Evolutionary conservation across 306 rosid species (phyloP).

Genomic region (Macrotyloma uniflorum): DNA sequence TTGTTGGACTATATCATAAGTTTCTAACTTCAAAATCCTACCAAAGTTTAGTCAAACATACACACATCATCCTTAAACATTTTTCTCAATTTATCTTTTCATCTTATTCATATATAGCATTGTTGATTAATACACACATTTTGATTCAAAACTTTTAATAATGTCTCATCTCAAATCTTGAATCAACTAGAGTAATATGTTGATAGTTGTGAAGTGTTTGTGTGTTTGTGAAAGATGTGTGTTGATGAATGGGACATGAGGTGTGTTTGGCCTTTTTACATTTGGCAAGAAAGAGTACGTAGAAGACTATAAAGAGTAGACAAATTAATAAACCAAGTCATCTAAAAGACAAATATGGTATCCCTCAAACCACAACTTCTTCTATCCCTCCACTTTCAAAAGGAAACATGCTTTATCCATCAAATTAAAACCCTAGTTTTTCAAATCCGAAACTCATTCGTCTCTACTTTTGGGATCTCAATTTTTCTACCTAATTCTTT

Average conservation of each 20-base stretch:
- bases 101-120: too few species aligned
- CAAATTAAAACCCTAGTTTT: slow-evolving; percentile 32
- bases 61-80: too few species aligned
- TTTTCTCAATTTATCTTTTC: too few species aligned
- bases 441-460: slow-evolving; percentile 31
- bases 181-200: too few species aligned
- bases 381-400: slow-evolving; percentile 47
- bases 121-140: too few species aligned
- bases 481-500: slow-evolving; percentile 8
- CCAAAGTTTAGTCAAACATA: background rate
- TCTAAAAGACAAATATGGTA: slow-evolving; percentile 46
- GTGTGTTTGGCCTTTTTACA: slow-evolving; percentile 36
- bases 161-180: too few species aligned
- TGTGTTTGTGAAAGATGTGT: slow-evolving; percentile 30
- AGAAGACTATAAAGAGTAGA: slow-evolving; percentile 45
- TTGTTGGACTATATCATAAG: background rate
- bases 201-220: background rate
- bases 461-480: background rate
- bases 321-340: slow-evolving; percentile 39
- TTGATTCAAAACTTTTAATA: too few species aligned
- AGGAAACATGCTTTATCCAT: slow-evolving; percentile 46
- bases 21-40: background rate
- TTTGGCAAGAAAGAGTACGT: slow-evolving; percentile 42
- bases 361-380: slow-evolving; percentile 41
- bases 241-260: slow-evolving; percentile 46